A percentile compares a stretch with the other conserved stretches of the same genome.
Evolutionary conservation across 495 filamentous ascomycete genomes (phyloP).

Genomic region (Aspergillus incahuasiensis): DNA sequence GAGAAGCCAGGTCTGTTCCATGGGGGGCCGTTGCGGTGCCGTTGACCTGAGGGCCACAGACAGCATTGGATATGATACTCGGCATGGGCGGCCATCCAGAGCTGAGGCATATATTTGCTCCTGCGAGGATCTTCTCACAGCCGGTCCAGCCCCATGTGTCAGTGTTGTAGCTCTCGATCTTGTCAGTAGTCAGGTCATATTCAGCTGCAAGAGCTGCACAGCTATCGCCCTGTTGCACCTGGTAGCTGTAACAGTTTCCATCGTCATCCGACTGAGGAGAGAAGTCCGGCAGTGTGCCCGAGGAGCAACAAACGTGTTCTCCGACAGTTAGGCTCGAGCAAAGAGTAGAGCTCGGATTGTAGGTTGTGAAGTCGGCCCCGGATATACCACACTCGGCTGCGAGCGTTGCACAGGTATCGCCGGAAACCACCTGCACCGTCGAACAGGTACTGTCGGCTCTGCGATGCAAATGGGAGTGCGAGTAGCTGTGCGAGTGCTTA

Average conservation of each 20-base stretch:
- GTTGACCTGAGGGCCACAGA: constrained; percentile 17
- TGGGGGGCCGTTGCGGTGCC: no score
- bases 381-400: no score
- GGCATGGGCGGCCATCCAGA: neutral
- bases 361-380: no score
- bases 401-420: no score
- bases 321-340: constrained; percentile 12
- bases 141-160: neutral
- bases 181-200: neutral
- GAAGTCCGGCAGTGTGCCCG: constrained; percentile 37
- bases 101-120: neutral
- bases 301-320: constrained; percentile 34
- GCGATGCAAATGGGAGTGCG: no score
- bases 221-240: constrained; percentile 27
- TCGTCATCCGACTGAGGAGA: constrained; percentile 36
- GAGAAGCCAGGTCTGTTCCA: no score
- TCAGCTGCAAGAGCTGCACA: neutral
- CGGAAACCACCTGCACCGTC: no score
- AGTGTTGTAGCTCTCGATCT: neutral
- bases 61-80: neutral
- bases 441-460: no score
- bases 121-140: neutral
- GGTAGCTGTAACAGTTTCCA: constrained; percentile 38
- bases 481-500: no score
- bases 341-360: neutral